Conservation (phyloP, 2,329 filamentous ascomycete species). For the Dactylella cylindrospora region DNA sequence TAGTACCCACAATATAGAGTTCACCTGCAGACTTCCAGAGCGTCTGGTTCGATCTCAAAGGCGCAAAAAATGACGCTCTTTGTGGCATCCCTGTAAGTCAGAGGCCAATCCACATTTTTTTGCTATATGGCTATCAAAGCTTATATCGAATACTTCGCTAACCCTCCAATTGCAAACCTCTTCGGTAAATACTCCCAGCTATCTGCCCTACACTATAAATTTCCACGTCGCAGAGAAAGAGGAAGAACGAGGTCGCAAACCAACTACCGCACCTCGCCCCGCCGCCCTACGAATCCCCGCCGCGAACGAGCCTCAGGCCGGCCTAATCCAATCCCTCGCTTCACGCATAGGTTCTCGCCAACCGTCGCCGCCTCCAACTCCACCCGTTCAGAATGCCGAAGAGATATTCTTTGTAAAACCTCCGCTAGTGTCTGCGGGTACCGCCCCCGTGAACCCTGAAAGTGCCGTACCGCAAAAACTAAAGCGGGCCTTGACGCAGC, state of each 20-base stretch:
- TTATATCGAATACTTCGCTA: slow-evolving; percentile 5
- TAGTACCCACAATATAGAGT: not conserved
- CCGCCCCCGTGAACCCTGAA: slow-evolving; percentile 4
- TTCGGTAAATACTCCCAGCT: slow-evolving; percentile 59
- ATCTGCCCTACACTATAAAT: slow-evolving; percentile 87
- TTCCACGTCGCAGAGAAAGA: slow-evolving; percentile 66
- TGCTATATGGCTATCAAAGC: slow-evolving; percentile 14
- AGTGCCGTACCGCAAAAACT: slow-evolving; percentile 28
- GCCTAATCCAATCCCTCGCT: slow-evolving; percentile 45
- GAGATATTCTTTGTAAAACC: slow-evolving; percentile 34
- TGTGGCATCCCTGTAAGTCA: slow-evolving; percentile 58
- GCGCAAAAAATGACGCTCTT: slow-evolving; percentile 57
- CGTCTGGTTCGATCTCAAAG: not conserved
- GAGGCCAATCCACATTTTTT: slow-evolving; percentile 19
- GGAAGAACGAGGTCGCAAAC: slow-evolving; percentile 50
- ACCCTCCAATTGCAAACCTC: not conserved
- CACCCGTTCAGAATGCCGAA: slow-evolving; percentile 57
- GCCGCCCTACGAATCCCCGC: slow-evolving; percentile 46
- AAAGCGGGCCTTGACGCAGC: slow-evolving; percentile 43
- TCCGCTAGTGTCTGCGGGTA: slow-evolving; percentile 10
- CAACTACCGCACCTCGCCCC: slow-evolving; percentile 53
- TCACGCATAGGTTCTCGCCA: slow-evolving; percentile 48
- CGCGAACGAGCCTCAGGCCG: slow-evolving; percentile 47
- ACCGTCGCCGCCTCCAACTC: slow-evolving; percentile 58
- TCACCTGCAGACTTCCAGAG: not conserved